Evolutionary conservation across 495 filamentous ascomycete genomes (phyloP).

Genomic region (Neurospora sp.): DNA sequence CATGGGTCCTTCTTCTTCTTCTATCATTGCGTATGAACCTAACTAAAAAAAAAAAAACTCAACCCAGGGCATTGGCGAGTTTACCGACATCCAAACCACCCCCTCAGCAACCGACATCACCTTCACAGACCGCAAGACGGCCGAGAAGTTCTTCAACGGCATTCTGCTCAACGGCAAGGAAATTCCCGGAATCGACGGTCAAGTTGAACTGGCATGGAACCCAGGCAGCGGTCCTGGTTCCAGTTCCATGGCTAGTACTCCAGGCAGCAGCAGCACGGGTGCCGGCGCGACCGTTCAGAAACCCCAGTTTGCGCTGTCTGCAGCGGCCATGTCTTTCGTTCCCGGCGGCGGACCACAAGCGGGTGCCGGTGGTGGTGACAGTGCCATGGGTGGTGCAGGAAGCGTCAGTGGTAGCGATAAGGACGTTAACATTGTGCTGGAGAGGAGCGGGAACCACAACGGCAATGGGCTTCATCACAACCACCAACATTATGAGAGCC

Average conservation of each 20-base stretch:
- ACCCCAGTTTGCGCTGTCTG: neutral
- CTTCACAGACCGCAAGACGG: conserved; percentile 84
- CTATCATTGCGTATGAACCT: conserved; percentile 8
- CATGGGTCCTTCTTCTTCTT: neutral
- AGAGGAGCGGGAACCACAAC: conserved; percentile 6
- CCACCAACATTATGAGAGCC: conserved; percentile 1
- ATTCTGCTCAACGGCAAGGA: conserved; percentile 41
- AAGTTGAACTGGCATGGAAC: conserved; percentile 69
- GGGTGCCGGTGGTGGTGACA: neutral
- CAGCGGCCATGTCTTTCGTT: neutral
- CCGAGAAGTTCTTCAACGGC: conserved; percentile 72
- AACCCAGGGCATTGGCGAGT: conserved; percentile 68
- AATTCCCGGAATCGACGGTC: conserved; percentile 61
- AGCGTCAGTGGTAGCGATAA: conserved; percentile 17
- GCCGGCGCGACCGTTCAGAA: neutral
- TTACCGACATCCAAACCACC: conserved; percentile 61
- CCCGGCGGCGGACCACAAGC: neutral
- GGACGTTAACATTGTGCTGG: conserved; percentile 23
- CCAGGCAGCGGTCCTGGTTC: conserved; percentile 32
- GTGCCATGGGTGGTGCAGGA: neutral
- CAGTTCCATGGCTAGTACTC: conserved; percentile 3
- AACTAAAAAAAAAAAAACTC: neutral
- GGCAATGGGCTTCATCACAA: neutral
- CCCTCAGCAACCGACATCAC: conserved; percentile 53
- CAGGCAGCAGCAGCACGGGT: neutral